Evolutionary conservation across 2,329 filamentous ascomycete species (phyloP), one percentile per base, ranked within the genome.

Genomic region (Capronia epimyces): DNA sequence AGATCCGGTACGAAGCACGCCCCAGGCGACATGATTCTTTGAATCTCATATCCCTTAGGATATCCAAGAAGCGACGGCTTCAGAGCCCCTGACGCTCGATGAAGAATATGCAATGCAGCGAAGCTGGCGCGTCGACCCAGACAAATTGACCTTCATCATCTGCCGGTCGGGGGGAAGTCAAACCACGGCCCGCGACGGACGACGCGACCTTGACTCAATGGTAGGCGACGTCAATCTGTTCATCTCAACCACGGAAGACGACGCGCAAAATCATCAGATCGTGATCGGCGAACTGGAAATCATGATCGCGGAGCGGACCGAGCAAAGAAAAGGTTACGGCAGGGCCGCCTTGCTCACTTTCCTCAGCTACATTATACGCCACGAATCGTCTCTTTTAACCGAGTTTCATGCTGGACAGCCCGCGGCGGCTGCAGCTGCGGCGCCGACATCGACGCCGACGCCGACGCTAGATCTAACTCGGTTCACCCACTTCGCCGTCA

Each of bases 131-230:
- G 72, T 72, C 16, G 87, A 93, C 36, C 69, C 72, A 21, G 90
- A 97, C 69, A 97, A 97, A 71, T 69, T 97, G 55, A 97, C 91
- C 0, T 97, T 96, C 62, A 95, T 97, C 65, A 69, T 87, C 15
- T 56, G 52, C 39, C 50, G 37, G 5, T 51, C 45, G 21, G 29
- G 37, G 27, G n/a, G 25, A 12, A 27, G 34, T 10, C 52, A 49
- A 10, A 50, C 54, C 22, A 37, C 48, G 27, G 39, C 47, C 1
- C 27, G 57, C 13, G 71, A 75, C 0, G 70, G 71, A 9, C 66
- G 67, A 1, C 88, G 91, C 62, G 63, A 68, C 1, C 71, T 78
- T 0, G 68, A 68, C 0, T 66, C 65, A 7, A 87, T 89, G 82
- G 65, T 87, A 6, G 87, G 87, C 1, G 87, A 90, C 62, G 78